These are phyloP conservation scores for Trichomonascaceae sp. DNA, from an alignment of 1,139 yeast genomes.

Conservation along the genomic window DNA sequence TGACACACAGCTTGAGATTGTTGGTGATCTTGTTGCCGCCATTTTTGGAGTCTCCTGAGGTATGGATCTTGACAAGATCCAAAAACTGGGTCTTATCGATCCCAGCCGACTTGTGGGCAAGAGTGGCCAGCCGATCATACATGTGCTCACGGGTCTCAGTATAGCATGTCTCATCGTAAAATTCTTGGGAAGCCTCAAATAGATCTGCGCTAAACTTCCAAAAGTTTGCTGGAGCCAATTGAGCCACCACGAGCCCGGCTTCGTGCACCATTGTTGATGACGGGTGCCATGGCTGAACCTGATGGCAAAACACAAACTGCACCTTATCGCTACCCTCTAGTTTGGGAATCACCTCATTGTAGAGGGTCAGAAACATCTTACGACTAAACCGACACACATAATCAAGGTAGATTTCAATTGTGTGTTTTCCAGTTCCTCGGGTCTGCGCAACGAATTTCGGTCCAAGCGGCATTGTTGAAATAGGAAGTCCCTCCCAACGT, in stretches of 20 bases:
- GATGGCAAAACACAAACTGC: conserved; percentile 41
- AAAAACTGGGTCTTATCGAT: conserved; percentile 19
- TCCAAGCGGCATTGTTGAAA: conserved; percentile 17
- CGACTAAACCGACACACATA: conserved; percentile 65
- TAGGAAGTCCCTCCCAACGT: no score
- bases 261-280: conserved; percentile 56
- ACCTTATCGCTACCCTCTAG: conserved; percentile 36
- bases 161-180: conserved; percentile 50
- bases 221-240: conserved; percentile 43
- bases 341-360: conserved; percentile 39
- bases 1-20: conserved; percentile 63
- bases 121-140: conserved; percentile 40
- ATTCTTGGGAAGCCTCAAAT: conserved; percentile 31
- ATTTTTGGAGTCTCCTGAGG: conserved; percentile 31
- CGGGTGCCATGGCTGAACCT: conserved; percentile 82
- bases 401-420: conserved; percentile 54
- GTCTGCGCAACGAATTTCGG: conserved; percentile 21
- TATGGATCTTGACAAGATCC: conserved; percentile 18
- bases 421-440: conserved; percentile 19
- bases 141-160: conserved; percentile 44
- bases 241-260: conserved; percentile 56
- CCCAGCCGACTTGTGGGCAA: conserved; percentile 30
- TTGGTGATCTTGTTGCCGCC: conserved; percentile 44
- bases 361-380: conserved; percentile 46
- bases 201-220: conserved; percentile 50